Percentiles rank a stretch among this genome's conserved stretches.
phyloP scores from a whole-genome alignment of 2,329 filamentous ascomycete species.

The Diaporthe citriasiana region DNA sequence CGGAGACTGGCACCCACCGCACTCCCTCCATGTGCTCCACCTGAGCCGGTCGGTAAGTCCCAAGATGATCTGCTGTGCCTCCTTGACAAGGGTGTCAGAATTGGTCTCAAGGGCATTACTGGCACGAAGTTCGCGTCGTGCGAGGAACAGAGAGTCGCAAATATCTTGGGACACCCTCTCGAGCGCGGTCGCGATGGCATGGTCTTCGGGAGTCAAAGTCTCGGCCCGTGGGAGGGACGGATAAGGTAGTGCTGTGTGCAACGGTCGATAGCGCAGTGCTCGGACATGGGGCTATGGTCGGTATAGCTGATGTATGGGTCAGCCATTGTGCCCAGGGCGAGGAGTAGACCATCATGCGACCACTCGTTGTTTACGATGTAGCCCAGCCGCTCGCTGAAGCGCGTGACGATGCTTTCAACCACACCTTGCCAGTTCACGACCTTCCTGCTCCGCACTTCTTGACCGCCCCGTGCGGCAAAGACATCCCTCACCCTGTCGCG shows the following conservation, averaged over 20 bases:
- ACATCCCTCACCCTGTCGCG: constrained; percentile 50
- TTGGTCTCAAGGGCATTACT: not conserved
- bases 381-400: constrained; percentile 70
- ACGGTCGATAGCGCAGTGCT: constrained; percentile 56
- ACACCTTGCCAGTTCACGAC: constrained; percentile 75
- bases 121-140: constrained; percentile 46
- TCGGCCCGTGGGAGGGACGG: constrained; percentile 45
- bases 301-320: constrained; percentile 55
- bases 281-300: constrained; percentile 49
- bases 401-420: constrained; percentile 73
- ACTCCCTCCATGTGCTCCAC: constrained; percentile 55
- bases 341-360: constrained; percentile 49
- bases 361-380: constrained; percentile 52
- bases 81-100: not conserved
- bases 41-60: constrained; percentile 49
- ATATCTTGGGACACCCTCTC: constrained; percentile 55
- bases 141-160: constrained; percentile 53
- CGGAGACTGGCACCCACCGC: constrained; percentile 48
- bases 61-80: constrained; percentile 40
- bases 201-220: constrained; percentile 58
- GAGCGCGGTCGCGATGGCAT: constrained; percentile 60
- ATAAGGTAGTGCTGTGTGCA: constrained; percentile 63
- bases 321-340: constrained; percentile 56
- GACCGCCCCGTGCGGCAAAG: constrained; percentile 31
- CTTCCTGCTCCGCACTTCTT: constrained; percentile 53